These are phyloP conservation scores for Pharus latifolius DNA, from an alignment of 176 grass and related monocot species.

Conservation along the genomic window DNA sequence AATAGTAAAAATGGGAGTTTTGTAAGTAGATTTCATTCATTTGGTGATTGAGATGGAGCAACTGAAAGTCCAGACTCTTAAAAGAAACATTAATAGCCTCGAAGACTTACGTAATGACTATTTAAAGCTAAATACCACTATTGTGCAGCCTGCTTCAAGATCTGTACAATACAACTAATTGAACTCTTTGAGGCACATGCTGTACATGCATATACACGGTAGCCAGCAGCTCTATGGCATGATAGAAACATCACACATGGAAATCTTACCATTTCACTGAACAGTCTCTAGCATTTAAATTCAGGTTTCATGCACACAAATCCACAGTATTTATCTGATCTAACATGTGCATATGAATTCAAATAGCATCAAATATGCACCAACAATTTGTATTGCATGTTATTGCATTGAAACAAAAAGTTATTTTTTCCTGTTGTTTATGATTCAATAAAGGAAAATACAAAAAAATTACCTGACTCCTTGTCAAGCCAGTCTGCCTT, in stretches of 20 bases:
- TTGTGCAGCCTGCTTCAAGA: too few relatives aligned
- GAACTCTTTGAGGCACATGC: neutral
- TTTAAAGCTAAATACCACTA: too few relatives aligned
- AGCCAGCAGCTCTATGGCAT: neutral
- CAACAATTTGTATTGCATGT: too few relatives aligned
- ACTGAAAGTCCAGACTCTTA: neutral
- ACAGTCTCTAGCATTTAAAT: neutral
- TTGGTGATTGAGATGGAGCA: too few relatives aligned
- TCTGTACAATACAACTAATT: neutral
- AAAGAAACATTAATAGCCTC: neutral
- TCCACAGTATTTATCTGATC: neutral
- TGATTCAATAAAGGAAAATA: neutral
- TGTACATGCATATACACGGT: neutral
- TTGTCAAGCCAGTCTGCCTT: slow-evolving; percentile 92
- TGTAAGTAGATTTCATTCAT: too few relatives aligned
- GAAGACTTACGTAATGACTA: too few relatives aligned
- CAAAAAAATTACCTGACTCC: slow-evolving; percentile 60
- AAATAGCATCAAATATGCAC: neutral
- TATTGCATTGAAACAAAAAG: too few relatives aligned
- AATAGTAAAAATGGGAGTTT: too few relatives aligned
- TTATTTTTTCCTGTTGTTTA: too few relatives aligned
- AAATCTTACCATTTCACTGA: neutral
- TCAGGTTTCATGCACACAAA: neutral
- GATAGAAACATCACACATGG: neutral
- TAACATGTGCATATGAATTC: neutral